A percentile compares a stretch with the other conserved stretches of the same genome.
Conservation (phyloP, 192 early-diverging fungal genomes). For the Allomyces arbusculus region DNA sequence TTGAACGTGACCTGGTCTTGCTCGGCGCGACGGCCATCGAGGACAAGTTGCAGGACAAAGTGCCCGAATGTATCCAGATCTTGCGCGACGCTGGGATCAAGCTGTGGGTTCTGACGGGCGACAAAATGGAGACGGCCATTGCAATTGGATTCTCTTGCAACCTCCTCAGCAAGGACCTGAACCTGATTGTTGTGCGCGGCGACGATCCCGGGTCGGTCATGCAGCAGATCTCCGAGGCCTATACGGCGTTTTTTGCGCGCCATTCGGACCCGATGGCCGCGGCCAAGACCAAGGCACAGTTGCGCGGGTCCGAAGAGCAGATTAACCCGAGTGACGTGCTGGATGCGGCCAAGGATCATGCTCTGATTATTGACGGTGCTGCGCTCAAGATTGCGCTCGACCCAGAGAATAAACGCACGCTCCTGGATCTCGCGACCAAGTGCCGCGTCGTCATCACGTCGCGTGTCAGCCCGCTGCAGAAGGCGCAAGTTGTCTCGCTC, state of each 20-base stretch:
- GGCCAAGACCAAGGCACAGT: constrained; percentile 1
- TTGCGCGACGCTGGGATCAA: constrained; percentile 45
- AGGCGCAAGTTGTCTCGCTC: constrained; percentile 48
- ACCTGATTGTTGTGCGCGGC: constrained; percentile 30
- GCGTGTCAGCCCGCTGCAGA: constrained; percentile 56
- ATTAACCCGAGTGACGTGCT: constrained; percentile 2
- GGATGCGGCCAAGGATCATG: constrained; percentile 8
- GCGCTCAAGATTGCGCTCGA: constrained; percentile 31
- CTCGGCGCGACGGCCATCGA: constrained; percentile 62
- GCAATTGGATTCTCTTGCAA: constrained; percentile 59
- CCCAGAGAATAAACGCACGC: constrained; percentile 13
- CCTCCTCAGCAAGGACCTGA: constrained; percentile 38
- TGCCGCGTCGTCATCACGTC: constrained; percentile 53
- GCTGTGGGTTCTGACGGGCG: constrained; percentile 63
- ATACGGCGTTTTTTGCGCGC: constrained; percentile 11
- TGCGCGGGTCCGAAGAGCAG: constrained; percentile 3
- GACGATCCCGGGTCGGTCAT: background rate
- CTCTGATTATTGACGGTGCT: constrained; percentile 48
- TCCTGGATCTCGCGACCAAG: constrained; percentile 28
- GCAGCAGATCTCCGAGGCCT: constrained; percentile 13
- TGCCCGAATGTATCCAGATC: constrained; percentile 46
- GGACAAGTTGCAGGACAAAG: constrained; percentile 56
- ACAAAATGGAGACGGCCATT: constrained; percentile 63
- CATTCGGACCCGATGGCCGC: background rate
- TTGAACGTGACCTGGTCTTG: constrained; percentile 37